Conservation (phyloP, 2,329 filamentous ascomycete species). For the Chaetothyriales sp. region DNA sequence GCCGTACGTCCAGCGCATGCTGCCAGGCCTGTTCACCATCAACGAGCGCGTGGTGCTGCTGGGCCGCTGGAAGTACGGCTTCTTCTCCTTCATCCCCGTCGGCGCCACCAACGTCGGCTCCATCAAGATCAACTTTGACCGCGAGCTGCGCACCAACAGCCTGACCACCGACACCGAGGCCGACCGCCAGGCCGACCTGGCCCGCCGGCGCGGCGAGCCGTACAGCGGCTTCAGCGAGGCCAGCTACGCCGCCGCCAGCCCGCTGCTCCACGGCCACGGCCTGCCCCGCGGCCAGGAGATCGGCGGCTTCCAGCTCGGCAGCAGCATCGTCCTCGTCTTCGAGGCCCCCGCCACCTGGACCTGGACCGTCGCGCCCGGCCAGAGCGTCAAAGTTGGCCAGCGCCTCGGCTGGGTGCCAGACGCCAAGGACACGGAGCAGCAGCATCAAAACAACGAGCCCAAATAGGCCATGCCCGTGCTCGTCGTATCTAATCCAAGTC, state of each 20-base stretch:
- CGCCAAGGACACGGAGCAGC: conserved; percentile 4
- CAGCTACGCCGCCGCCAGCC: conserved; percentile 65
- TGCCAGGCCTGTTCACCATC: conserved; percentile 88
- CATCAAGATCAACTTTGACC: conserved; percentile 94
- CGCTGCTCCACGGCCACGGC: conserved; percentile 67
- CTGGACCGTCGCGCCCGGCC: conserved; percentile 78
- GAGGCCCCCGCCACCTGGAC: conserved; percentile 82
- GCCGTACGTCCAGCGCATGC: conserved; percentile 80
- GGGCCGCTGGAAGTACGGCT: conserved; percentile 90
- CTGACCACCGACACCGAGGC: conserved; percentile 85
- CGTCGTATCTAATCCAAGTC: not conserved
- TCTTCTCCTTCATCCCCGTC: conserved; percentile 92
- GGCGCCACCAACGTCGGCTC: conserved; percentile 95
- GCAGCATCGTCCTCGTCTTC: conserved; percentile 89
- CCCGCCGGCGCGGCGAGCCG: conserved; percentile 59
- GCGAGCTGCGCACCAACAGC: conserved; percentile 82
- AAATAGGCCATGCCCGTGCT: not conserved
- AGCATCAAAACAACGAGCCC: not conserved
- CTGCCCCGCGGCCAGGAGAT: conserved; percentile 85
- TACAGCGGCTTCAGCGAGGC: conserved; percentile 91
- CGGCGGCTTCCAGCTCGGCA: conserved; percentile 93
- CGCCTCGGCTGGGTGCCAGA: conserved; percentile 63
- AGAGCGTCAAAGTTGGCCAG: conserved; percentile 79
- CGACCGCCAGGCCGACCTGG: conserved; percentile 70
- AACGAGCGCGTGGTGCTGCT: conserved; percentile 93